Base-by-base conservation (phyloP, 2,329 filamentous ascomycete species). In the Leptodontidium sp. region DNA sequence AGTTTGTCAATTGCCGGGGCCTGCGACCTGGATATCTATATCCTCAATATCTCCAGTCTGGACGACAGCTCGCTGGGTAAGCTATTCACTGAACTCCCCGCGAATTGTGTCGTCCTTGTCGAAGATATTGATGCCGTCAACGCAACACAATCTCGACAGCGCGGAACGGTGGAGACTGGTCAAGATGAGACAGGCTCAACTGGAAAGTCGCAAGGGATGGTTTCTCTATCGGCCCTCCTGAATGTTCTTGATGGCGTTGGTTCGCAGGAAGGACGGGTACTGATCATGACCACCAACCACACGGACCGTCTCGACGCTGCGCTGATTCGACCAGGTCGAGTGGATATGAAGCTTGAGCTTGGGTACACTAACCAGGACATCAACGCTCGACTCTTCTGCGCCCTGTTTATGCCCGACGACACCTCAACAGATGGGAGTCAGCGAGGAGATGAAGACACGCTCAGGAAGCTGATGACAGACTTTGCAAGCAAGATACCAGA, bases 331-430 rank as follows among this genome's bases (percentile, higher is more conserved):
- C 95, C 95, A 0, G 95, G 95, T 0, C 88, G 95, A 45, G 93
- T 98, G 1, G 95, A 98, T 79, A 92, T 98, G 90, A 95, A 98
- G 87, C 98, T 98, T 74, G 88, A 92, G 64, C 90, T 98, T 55
- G 94, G 94, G 50, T 72, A 77, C 11, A 74, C 75, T 12, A 72
- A 69, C 55, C 70, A 65, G 1, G 55, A 69, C 1, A 78, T 77
- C 69, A 75, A 76, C 24, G 70, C 62, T 11, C 73, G 73, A 8
- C 75, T 78, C 59, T 78, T 78, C 68, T 68, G 70, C 38, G 71
- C 70, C 47, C 77, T 78, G 32, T 78, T 73, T 65, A 65, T 61
- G 55, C 35, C 35, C 26, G 62, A 68, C 35, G 35, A 61, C 24
- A 52, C 45, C 15, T 61, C 49, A 61, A 4, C 11, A 45, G 57